Conservation (phyloP, 306 rosid species). For the Inga laurina region DNA sequence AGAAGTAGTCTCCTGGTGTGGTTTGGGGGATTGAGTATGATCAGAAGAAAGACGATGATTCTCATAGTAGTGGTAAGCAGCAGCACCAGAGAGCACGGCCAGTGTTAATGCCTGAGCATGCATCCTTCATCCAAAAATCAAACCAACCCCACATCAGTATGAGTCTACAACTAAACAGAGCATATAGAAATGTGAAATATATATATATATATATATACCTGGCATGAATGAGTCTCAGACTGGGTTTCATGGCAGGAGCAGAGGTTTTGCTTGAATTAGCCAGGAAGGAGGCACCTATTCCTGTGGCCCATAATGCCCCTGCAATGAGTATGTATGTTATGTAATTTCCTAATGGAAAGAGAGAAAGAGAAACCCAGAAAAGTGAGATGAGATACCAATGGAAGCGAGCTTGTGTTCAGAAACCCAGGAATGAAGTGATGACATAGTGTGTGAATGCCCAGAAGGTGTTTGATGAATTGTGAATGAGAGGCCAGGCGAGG, state of each 20-base stretch:
- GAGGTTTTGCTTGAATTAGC: conserved; percentile 41
- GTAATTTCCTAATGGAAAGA: background rate
- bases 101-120: conserved; percentile 86
- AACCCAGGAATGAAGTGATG: conserved; percentile 73
- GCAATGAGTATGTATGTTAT: background rate
- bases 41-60: conserved; percentile 1
- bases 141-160: background rate
- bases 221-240: background rate
- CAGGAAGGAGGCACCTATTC: conserved; percentile 70
- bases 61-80: conserved; percentile 66
- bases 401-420: conserved; percentile 74
- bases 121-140: conserved; percentile 46
- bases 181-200: too few relatives aligned
- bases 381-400: conserved; percentile 47
- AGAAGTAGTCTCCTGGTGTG: background rate
- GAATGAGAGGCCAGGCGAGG: background rate
- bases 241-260: background rate
- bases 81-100: conserved; percentile 70
- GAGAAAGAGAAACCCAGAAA: background rate
- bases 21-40: background rate
- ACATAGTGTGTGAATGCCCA: background rate
- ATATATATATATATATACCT: too few relatives aligned
- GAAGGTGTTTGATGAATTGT: background rate
- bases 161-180: background rate
- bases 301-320: conserved; percentile 84